Evolutionary conservation across 2,329 filamentous ascomycete species (phyloP), one percentile per base, ranked within the genome.

Genomic region (Plenodomus biglobosus): DNA sequence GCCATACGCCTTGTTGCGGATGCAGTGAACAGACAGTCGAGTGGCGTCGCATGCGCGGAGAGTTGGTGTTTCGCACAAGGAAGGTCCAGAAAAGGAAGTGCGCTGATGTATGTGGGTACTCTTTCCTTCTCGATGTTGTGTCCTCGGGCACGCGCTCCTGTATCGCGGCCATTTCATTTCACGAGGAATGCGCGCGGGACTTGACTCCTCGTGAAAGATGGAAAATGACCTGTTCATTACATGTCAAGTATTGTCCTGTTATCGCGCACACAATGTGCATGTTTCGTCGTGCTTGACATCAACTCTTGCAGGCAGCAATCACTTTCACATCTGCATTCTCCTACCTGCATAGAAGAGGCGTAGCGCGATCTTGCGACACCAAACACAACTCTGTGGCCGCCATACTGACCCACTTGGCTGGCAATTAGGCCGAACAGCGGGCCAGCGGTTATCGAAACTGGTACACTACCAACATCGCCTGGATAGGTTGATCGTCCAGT

Each of bases 21-120:
- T 46, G 22, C 40, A 30, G 42, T 48, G 44, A 55, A 45, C 51
- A 51, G 30, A 42, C 41, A 18, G 46, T 45, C 10, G 40, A 50
- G 38, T 19, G 47, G 53, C 58, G 58, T 67, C 66, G 60, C 61
- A 48, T 58, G 36, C 45, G 46, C 42, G 19, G 40, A n/a, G 38
- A 41, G 40, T n/a, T 22, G n/a, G 30, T 46, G 22, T 10, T 10
- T 32, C 13, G 7, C 8, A 32, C 10, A 46, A 52, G 47, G 46
- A 50, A 22, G 39, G 42, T 44, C 7, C 44, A 49, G 55, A 55
- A 52, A 47, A 56, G 38, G 54, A 48, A 44, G 59, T 60, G 64
- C 53, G 60, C 59, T 64, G 60, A 66, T 70, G 66, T 70, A 70
- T 55, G 65, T 69, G 55, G 50, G 35, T 59, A 61, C 60, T 59